A percentile compares a stretch with the other conserved stretches of the same genome.
Conservation (phyloP, 1,139 yeast species). For the Pichia sp. region DNA sequence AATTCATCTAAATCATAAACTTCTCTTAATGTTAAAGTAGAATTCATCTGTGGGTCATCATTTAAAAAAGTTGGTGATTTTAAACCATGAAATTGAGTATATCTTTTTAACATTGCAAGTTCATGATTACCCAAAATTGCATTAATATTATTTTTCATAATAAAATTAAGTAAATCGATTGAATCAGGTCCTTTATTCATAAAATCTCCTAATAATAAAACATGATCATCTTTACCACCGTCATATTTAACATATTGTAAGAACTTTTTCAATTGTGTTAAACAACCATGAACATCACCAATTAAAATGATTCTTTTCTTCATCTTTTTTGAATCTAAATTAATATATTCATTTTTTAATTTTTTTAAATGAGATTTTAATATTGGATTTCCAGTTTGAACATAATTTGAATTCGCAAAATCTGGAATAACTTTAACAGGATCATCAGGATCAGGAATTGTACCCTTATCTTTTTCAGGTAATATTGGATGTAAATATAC, state of each 20-base stretch:
- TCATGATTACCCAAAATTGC: constrained; percentile 93
- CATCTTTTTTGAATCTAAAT: constrained; percentile 1
- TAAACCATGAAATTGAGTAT: constrained; percentile 52
- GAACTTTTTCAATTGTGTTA: constrained; percentile 45
- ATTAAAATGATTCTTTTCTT: constrained; percentile 52
- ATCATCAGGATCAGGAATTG: constrained; percentile 17
- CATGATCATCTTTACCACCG: constrained; percentile 40
- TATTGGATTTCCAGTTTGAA: constrained; percentile 10
- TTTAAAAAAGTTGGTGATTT: constrained; percentile 23
- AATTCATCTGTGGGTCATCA: constrained; percentile 12
- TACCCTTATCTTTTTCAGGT: constrained; percentile 11
- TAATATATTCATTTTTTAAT: constrained; percentile 2
- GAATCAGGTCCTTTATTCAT: constrained; percentile 81
- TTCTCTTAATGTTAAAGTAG: constrained; percentile 15
- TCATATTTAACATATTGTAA: constrained; percentile 43
- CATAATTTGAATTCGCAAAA: constrained; percentile 17
- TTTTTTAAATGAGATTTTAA: constrained; percentile 20
- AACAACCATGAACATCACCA: constrained; percentile 89
- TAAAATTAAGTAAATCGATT: constrained; percentile 57
- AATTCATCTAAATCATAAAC: constrained; percentile 46
- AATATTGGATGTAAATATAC: constrained; percentile 28
- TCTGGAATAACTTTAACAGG: constrained; percentile 25
- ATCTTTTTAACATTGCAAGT: constrained; percentile 53
- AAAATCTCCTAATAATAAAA: constrained; percentile 80
- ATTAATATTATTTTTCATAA: constrained; percentile 51